phyloP scores from a whole-genome alignment of 331 rosid genomes.

The Rosa hybrid region DNA sequence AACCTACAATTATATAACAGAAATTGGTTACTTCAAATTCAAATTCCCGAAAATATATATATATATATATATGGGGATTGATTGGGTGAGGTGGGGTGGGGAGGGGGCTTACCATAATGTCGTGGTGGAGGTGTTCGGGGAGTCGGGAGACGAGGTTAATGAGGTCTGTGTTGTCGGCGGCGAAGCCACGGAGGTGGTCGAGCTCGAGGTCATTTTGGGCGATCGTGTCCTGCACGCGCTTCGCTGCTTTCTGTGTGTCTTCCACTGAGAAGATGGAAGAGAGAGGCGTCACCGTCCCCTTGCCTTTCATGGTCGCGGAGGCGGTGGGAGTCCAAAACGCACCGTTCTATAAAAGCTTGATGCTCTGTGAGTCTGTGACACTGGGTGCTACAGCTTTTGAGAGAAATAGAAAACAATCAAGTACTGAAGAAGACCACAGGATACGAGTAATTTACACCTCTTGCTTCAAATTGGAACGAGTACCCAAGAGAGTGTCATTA shows the following conservation, averaged over 20 bases:
- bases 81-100: neutral
- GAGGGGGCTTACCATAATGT: conserved; percentile 59
- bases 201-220: conserved; percentile 49
- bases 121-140: conserved; percentile 78
- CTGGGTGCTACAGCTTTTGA: no score
- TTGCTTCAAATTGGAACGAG: no score
- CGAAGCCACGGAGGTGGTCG: conserved; percentile 52
- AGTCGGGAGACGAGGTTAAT: conserved; percentile 71
- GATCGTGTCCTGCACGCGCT: conserved; percentile 55
- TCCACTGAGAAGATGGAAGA: conserved; percentile 55
- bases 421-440: no score
- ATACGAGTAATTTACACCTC: no score
- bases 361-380: neutral
- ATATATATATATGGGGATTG: neutral
- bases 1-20: conserved; percentile 45
- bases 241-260: conserved; percentile 65
- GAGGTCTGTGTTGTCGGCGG: conserved; percentile 62
- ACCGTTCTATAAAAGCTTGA: neutral
- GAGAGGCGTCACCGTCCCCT: conserved; percentile 67
- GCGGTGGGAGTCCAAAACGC: neutral
- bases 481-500: no score
- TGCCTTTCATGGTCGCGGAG: conserved; percentile 46
- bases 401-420: no score
- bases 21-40: neutral
- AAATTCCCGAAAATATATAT: no score